Percentiles rank a stretch among this genome's conserved stretches.
These are phyloP conservation scores for Apiotrichum siamense DNA, from an alignment of 1,284 basidiomycete genomes.

Conservation along the genomic window DNA sequence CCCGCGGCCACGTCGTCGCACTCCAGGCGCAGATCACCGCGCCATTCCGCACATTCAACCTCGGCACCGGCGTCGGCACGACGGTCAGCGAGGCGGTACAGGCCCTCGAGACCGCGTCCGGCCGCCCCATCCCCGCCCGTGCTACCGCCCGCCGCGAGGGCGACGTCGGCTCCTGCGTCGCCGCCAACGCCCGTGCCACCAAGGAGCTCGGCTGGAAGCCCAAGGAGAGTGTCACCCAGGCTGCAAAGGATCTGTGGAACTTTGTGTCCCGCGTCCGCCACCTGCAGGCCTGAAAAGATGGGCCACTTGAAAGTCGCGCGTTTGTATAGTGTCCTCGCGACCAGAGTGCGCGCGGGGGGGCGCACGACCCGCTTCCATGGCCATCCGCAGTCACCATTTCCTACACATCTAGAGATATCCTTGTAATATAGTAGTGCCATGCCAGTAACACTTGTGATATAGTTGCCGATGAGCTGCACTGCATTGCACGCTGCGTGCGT, in stretches of 20 bases:
- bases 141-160: slow-evolving; percentile 5
- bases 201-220: slow-evolving; percentile 11
- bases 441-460: too few species aligned
- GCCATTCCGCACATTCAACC: slow-evolving; percentile 56
- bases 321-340: too few species aligned
- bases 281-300: neutral
- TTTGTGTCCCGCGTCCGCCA: slow-evolving; percentile 3
- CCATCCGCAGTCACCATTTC: too few species aligned
- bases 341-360: too few species aligned
- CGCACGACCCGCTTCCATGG: too few species aligned
- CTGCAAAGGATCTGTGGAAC: slow-evolving; percentile 9
- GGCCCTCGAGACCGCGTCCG: slow-evolving; percentile 3
- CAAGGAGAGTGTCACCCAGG: slow-evolving; percentile 2
- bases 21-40: slow-evolving; percentile 4
- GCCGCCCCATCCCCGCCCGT: slow-evolving; percentile 1
- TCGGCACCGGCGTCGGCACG: slow-evolving; percentile 70
- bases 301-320: neutral
- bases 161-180: slow-evolving; percentile 13
- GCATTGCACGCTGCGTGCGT: too few species aligned
- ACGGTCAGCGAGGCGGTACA: slow-evolving; percentile 49
- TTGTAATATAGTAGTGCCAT: too few species aligned
- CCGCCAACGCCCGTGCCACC: slow-evolving; percentile 3
- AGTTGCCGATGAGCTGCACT: too few species aligned
- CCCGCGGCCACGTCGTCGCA: slow-evolving; percentile 23
- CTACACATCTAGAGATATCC: too few species aligned